These are phyloP conservation scores for Auriscalpium vulgare DNA, from an alignment of 768 basidiomycete genomes.

Conservation along the genomic window DNA sequence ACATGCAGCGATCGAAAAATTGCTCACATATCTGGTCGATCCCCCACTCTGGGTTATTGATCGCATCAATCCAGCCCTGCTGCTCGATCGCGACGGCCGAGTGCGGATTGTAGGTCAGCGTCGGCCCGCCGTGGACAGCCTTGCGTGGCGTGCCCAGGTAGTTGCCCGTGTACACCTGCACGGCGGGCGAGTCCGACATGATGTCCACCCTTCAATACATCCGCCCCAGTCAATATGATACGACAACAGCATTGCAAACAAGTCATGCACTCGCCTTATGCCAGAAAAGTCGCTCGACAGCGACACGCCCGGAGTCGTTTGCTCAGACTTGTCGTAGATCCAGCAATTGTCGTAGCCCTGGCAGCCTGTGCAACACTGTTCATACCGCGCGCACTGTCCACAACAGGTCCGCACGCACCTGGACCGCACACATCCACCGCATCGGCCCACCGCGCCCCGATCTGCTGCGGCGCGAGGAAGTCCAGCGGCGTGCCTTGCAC, in stretches of 20 bases:
- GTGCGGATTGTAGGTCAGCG: slow-evolving; percentile 27
- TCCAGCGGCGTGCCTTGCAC: slow-evolving; percentile 34
- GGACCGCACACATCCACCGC: slow-evolving; percentile 31
- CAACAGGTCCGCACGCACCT: slow-evolving; percentile 16
- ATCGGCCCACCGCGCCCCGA: slow-evolving; percentile 31
- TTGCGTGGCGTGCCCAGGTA: slow-evolving; percentile 36
- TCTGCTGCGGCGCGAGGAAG: slow-evolving; percentile 33
- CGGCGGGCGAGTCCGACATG: slow-evolving; percentile 36
- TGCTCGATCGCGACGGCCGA: slow-evolving; percentile 39
- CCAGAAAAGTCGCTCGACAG: slow-evolving; percentile 41
- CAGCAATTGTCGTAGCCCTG: slow-evolving; percentile 41
- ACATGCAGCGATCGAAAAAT: too few relatives aligned
- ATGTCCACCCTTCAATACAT: slow-evolving; percentile 28
- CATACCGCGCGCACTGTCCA: too few relatives aligned
- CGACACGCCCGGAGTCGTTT: slow-evolving; percentile 26
- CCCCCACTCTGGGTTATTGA: slow-evolving; percentile 39
- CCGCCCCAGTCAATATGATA: background rate
- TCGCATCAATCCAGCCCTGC: slow-evolving; percentile 36
- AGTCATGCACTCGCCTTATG: slow-evolving; percentile 26
- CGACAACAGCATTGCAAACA: background rate
- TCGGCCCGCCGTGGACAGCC: slow-evolving; percentile 33
- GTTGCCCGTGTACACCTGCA: slow-evolving; percentile 40
- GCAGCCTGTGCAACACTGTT: slow-evolving; percentile 23
- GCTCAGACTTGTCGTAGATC: slow-evolving; percentile 31
- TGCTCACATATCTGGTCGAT: slow-evolving; percentile 33